Evolutionary conservation across 805 yeast genomes (phyloP), one percentile per base, ranked within the genome.

Genomic region (Zygosaccharomyces gambellarensis): DNA sequence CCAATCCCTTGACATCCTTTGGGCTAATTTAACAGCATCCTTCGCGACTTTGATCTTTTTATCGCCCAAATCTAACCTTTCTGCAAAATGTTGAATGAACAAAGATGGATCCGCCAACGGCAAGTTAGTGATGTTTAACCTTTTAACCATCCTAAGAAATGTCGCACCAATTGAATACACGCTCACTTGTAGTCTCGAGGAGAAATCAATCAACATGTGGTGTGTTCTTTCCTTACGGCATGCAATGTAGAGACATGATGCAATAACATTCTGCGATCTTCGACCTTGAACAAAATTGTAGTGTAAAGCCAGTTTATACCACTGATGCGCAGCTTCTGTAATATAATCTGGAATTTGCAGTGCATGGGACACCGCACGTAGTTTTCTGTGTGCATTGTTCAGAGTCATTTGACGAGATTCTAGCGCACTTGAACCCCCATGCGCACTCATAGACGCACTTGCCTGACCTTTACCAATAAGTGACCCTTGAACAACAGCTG

Each of bases 151-250:
- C 64, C 90, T 90, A 51, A 95, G 72, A 64, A 90, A 94, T 0
- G 99, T 92, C 1, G 99, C 95, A 39, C 99, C 99, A 45, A 94
- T 83, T 3, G 96, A 87, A 67, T 85, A 94, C 1, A 94, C 98
- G 39, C 94, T 86, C 10, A 90, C 89, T 64, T 87, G 96, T 39
- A 95, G 73, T 55, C 92, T 74, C 39, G 96, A 87, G 12, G 95
- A 86, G 64, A 94, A 94, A 70, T 94, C 99, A 60, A 94, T 90
- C 58, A 94, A 76, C 96, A 94, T 90, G 64, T 92, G 97, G 58
- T 86, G 94, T 0, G 98, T 90, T 65, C 81, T 79, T 60, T 85
- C 92, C 64, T 83, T 85, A 62, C 99, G 82, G 68, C 99, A 94
- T 0, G 98, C 96, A 43, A 94, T 81, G 64, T 94, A 94, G 30